Evolutionary conservation across 2,329 filamentous ascomycete genomes (phyloP).

Genomic region (Colletotrichum aenigma): DNA sequence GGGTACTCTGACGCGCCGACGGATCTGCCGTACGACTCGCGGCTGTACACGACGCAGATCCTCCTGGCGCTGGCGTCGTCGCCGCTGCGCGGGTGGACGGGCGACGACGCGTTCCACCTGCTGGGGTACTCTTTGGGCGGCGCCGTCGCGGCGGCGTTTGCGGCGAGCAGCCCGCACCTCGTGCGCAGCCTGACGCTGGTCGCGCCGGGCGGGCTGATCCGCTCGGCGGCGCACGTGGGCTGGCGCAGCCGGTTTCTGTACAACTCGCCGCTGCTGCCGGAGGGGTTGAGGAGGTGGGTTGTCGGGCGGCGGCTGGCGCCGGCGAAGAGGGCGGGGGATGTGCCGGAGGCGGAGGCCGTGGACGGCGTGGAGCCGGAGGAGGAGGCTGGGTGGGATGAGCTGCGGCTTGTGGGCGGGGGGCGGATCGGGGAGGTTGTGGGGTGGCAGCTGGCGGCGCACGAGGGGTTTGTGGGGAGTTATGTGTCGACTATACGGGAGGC

Average conservation of each 20-base stretch:
- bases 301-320: slow-evolving; percentile 53
- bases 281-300: slow-evolving; percentile 57
- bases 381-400: slow-evolving; percentile 37
- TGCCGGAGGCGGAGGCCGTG: slow-evolving; percentile 42
- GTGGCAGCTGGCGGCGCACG: slow-evolving; percentile 72
- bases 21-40: slow-evolving; percentile 63
- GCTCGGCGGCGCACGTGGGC: slow-evolving; percentile 61
- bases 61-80: slow-evolving; percentile 70
- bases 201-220: slow-evolving; percentile 71
- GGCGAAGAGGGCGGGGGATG: slow-evolving; percentile 32
- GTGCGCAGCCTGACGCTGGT: slow-evolving; percentile 69
- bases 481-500: slow-evolving; percentile 73
- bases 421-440: slow-evolving; percentile 65
- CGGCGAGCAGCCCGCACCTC: slow-evolving; percentile 68
- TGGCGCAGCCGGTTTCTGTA: slow-evolving; percentile 68
- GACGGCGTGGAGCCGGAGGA: slow-evolving; percentile 31
- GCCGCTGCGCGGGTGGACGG: slow-evolving; percentile 54
- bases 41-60: slow-evolving; percentile 70
- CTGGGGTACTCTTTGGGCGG: slow-evolving; percentile 84
- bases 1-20: slow-evolving; percentile 76
- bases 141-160: slow-evolving; percentile 72
- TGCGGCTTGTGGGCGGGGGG: slow-evolving; percentile 54
- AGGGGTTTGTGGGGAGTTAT: slow-evolving; percentile 73
- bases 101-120: slow-evolving; percentile 66
- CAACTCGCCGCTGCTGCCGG: slow-evolving; percentile 62